These are phyloP conservation scores for Phytophthora gonapodyides DNA, from an alignment of 352 stramenopile genomes.

Conservation along the genomic window DNA sequence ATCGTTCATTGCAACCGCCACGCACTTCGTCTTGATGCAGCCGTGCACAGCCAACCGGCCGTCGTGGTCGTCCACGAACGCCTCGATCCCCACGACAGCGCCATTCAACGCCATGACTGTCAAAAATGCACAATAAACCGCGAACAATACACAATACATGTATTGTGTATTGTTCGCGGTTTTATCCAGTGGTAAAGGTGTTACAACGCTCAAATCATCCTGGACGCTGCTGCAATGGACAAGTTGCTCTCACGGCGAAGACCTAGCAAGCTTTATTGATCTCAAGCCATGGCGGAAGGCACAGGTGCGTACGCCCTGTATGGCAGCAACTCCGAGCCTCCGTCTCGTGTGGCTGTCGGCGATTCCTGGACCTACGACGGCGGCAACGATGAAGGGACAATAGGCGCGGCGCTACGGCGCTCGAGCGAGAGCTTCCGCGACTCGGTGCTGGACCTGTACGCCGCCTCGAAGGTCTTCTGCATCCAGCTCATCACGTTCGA, in stretches of 20 bases:
- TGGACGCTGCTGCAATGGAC: no score
- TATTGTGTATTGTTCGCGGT: no score
- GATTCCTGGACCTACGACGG: neutral
- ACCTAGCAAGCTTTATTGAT: no score
- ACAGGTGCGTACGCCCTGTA: slow-evolving; percentile 18
- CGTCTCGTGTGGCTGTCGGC: neutral
- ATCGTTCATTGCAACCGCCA: slow-evolving; percentile 4
- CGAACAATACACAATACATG: no score
- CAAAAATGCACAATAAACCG: no score
- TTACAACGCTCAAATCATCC: no score
- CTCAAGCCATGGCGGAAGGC: slow-evolving; percentile 10
- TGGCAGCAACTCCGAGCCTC: slow-evolving; percentile 10
- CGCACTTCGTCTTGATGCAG: slow-evolving; percentile 55
- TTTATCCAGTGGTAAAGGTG: no score
- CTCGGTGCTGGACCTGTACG: slow-evolving; percentile 78
- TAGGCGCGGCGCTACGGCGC: slow-evolving; percentile 30
- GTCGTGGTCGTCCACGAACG: slow-evolving; percentile 37
- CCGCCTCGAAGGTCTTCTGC: slow-evolving; percentile 73
- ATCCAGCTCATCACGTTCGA: slow-evolving; percentile 83
- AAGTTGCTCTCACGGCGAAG: no score
- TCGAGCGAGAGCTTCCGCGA: slow-evolving; percentile 55
- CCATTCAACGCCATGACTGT: slow-evolving; percentile 10
- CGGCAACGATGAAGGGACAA: slow-evolving; percentile 14
- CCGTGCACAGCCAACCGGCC: slow-evolving; percentile 30
- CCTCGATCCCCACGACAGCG: slow-evolving; percentile 50